Conservation (phyloP, 2,329 filamentous ascomycete species). For the Ophiostoma tasmaniense region DNA sequence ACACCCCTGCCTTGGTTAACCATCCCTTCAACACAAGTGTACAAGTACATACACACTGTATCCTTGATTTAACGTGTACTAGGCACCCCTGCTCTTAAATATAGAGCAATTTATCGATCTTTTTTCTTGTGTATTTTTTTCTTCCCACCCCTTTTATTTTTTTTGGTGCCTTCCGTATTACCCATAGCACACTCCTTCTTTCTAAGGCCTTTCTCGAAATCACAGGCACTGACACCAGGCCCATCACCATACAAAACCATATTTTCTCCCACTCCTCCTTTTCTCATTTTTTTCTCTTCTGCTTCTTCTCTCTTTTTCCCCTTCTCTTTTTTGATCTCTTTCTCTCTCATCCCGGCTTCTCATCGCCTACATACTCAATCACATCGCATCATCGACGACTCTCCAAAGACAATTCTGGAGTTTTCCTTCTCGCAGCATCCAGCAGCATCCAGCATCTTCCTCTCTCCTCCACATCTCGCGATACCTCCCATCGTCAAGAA, state of each 20-base stretch:
- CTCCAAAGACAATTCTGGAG: background rate
- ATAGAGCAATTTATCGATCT: background rate
- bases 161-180: background rate
- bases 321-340: background rate
- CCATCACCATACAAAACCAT: background rate
- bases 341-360: background rate
- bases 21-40: background rate
- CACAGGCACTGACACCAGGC: background rate
- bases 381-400: constrained; percentile 8
- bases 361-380: constrained; percentile 9
- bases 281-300: background rate
- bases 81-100: background rate
- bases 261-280: background rate
- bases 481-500: constrained; percentile 27
- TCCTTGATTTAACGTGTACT: background rate
- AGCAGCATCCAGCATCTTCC: constrained; percentile 31
- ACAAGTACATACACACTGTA: background rate
- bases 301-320: background rate
- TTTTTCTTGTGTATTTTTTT: background rate
- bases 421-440: constrained; percentile 20
- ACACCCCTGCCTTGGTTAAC: background rate
- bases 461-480: constrained; percentile 20
- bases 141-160: background rate
- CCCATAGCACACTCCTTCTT: background rate
- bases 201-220: background rate